phyloP scores from a whole-genome alignment of 352 stramenopile species.

The Phytopythium sindhum region DNA sequence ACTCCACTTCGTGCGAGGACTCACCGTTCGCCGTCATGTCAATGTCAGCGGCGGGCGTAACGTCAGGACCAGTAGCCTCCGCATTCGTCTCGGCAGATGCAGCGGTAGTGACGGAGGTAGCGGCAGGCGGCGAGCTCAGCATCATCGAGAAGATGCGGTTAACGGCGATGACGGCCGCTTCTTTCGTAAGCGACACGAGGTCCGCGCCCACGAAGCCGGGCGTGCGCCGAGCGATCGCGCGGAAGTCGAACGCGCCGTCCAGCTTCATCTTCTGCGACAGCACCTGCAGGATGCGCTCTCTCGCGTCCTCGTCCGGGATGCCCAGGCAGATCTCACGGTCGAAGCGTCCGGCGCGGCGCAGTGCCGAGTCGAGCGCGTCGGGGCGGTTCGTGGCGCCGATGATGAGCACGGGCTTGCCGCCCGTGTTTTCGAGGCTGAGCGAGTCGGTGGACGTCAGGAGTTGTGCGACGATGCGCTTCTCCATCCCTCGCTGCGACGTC shows the following conservation, averaged over 20 bases:
- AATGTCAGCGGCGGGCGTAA: slow-evolving; percentile 1
- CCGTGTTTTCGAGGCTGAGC: slow-evolving; percentile 86
- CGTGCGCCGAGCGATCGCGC: slow-evolving; percentile 89
- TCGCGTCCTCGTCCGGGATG: slow-evolving; percentile 94
- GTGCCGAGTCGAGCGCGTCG: slow-evolving; percentile 95
- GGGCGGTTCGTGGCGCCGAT: slow-evolving; percentile 97
- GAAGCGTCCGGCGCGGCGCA: slow-evolving; percentile 96
- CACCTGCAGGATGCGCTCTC: slow-evolving; percentile 93
- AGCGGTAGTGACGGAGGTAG: not conserved
- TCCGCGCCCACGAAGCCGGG: slow-evolving; percentile 98
- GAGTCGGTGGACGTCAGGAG: slow-evolving; percentile 92
- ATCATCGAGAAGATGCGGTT: slow-evolving; percentile 96
- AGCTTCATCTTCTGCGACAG: slow-evolving; percentile 94
- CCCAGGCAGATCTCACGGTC: slow-evolving; percentile 98
- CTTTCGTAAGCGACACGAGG: slow-evolving; percentile 96
- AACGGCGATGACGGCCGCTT: slow-evolving; percentile 97
- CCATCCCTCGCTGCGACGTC: slow-evolving; percentile 92
- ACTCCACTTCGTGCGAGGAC: not conserved
- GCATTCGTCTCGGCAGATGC: slow-evolving; percentile 2
- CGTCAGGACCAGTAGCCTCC: slow-evolving; percentile 2
- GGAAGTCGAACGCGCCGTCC: slow-evolving; percentile 93
- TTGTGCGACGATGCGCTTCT: slow-evolving; percentile 97
- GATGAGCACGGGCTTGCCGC: slow-evolving; percentile 93
- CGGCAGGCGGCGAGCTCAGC: slow-evolving; percentile 19
- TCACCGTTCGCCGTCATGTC: slow-evolving; percentile 4